phyloP scores from a whole-genome alignment of 177 flowering plant species.

The Telopea speciosissima region DNA sequence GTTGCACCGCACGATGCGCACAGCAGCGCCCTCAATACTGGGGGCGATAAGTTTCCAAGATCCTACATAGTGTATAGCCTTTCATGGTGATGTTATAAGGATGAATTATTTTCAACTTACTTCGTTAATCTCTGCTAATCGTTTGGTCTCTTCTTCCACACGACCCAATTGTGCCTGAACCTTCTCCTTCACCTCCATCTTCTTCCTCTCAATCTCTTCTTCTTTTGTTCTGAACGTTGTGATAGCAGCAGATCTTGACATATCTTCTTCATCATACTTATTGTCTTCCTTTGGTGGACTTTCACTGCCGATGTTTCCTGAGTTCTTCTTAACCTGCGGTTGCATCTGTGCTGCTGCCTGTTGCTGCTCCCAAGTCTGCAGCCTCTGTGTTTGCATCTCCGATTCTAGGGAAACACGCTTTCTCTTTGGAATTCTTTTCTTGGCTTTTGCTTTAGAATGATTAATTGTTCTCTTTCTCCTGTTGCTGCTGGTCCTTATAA shows the following conservation, averaged over 20 bases:
- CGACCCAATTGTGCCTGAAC: slow-evolving; percentile 67
- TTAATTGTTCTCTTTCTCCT: slow-evolving; percentile 31
- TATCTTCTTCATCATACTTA: slow-evolving; percentile 37
- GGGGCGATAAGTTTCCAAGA: too few species aligned
- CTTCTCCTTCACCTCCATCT: slow-evolving; percentile 57
- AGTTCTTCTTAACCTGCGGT: slow-evolving; percentile 34
- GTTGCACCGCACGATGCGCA: too few species aligned
- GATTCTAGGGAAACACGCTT: slow-evolving; percentile 4
- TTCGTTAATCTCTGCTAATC: slow-evolving; percentile 62
- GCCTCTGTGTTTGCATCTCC: slow-evolving; percentile 34
- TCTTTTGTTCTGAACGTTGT: slow-evolving; percentile 57
- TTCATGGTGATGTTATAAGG: too few species aligned
- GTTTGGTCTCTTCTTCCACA: slow-evolving; percentile 63
- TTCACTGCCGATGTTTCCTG: slow-evolving; percentile 30
- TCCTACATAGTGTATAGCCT: too few species aligned
- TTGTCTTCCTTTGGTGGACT: slow-evolving; percentile 38
- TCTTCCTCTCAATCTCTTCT: slow-evolving; percentile 80
- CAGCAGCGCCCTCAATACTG: too few species aligned
- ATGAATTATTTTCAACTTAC: slow-evolving; percentile 32
- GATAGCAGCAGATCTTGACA: slow-evolving; percentile 57
- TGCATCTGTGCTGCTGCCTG: slow-evolving; percentile 20
- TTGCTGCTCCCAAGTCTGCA: slow-evolving; percentile 28
- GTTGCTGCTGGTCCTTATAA: slow-evolving; percentile 16
- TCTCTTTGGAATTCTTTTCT: slow-evolving; percentile 15
- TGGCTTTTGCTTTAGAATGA: slow-evolving; percentile 20